Evolutionary conservation across 768 basidiomycete genomes (phyloP).

Genomic region (Polyporus arcularius): DNA sequence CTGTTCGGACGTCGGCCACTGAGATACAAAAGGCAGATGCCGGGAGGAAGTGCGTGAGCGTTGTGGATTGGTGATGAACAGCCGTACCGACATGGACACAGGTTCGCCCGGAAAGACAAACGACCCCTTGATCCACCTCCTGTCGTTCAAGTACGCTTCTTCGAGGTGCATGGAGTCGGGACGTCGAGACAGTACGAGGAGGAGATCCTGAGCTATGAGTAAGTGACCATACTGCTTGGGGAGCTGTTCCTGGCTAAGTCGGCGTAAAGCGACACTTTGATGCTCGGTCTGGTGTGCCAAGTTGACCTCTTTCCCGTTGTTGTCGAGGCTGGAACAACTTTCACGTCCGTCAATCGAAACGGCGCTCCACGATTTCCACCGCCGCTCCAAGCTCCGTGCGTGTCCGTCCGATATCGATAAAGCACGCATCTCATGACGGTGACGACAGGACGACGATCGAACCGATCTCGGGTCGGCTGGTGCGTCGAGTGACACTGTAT

Average conservation of each 20-base stretch:
- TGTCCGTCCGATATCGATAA: neutral
- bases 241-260: neutral
- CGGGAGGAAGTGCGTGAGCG: slow-evolving; percentile 8
- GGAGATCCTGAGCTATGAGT: slow-evolving; percentile 23
- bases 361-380: too few species aligned
- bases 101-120: slow-evolving; percentile 28
- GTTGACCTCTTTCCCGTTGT: slow-evolving; percentile 71
- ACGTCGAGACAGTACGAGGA: slow-evolving; percentile 16
- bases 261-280: neutral
- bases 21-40: slow-evolving; percentile 15
- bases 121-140: slow-evolving; percentile 30
- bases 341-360: too few species aligned
- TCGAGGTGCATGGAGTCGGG: slow-evolving; percentile 10
- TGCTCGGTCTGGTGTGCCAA: slow-evolving; percentile 67
- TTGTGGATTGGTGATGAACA: neutral
- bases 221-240: neutral
- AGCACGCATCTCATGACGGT: neutral
- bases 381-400: neutral
- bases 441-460: neutral
- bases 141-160: slow-evolving; percentile 27
- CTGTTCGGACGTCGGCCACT: neutral
- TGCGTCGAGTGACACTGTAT: too few species aligned
- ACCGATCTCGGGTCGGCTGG: too few species aligned
- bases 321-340: neutral
- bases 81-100: neutral